Evolutionary conservation across 768 basidiomycete species (phyloP).

Genomic region (Hortiboletus campestris): DNA sequence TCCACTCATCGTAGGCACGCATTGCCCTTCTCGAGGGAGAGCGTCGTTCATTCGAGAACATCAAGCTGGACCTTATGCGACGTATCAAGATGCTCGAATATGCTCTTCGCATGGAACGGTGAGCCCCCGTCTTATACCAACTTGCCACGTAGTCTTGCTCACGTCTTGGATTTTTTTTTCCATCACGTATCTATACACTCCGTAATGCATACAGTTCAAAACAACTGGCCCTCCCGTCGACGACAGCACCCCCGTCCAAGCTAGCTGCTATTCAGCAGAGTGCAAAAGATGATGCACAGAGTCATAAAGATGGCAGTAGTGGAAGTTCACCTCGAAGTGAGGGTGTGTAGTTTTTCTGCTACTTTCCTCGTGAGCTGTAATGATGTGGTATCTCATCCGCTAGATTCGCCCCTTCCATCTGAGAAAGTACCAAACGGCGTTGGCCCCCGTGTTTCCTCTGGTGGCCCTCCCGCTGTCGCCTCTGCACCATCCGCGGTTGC

Average conservation of each 20-base stretch:
- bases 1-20: slow-evolving; percentile 60
- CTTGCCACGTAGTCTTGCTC: slow-evolving; percentile 1
- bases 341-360: slow-evolving; percentile 41
- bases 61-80: slow-evolving; percentile 92
- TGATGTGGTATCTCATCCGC: slow-evolving; percentile 11
- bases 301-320: slow-evolving; percentile 77
- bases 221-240: slow-evolving; percentile 60
- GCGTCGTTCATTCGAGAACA: slow-evolving; percentile 94
- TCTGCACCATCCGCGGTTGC: slow-evolving; percentile 39
- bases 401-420: slow-evolving; percentile 72
- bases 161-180: slow-evolving; percentile 18
- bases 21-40: slow-evolving; percentile 98
- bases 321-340: slow-evolving; percentile 85
- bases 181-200: slow-evolving; percentile 31
- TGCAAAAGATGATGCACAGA: slow-evolving; percentile 70
- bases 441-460: slow-evolving; percentile 54
- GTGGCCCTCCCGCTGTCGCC: slow-evolving; percentile 30
- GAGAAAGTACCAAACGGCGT: slow-evolving; percentile 69
- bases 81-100: slow-evolving; percentile 99
- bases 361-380: neutral
- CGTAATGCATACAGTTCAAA: slow-evolving; percentile 57
- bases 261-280: slow-evolving; percentile 56
- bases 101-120: slow-evolving; percentile 95
- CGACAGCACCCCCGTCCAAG: slow-evolving; percentile 64
- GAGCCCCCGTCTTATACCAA: slow-evolving; percentile 27